Evolutionary conservation across 495 filamentous ascomycete genomes (phyloP).

Genomic region (Aspergillus sclerotioniger): DNA sequence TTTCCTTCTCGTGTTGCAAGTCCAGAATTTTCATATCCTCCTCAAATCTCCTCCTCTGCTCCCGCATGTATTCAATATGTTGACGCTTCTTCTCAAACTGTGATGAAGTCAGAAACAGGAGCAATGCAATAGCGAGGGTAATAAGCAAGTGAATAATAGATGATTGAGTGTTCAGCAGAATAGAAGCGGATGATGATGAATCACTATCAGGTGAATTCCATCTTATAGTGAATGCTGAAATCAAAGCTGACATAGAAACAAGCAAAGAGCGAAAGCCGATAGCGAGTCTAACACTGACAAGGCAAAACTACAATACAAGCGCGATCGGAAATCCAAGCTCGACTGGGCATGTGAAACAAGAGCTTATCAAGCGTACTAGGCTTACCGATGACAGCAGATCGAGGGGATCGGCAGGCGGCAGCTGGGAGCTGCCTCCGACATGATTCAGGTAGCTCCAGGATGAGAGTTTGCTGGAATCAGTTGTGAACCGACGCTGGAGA

Average conservation of each 20-base stretch:
- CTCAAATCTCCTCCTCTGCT: constrained; percentile 81
- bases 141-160: constrained; percentile 1
- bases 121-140: not conserved
- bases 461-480: constrained; percentile 81
- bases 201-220: not conserved
- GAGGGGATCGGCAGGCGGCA: constrained; percentile 52
- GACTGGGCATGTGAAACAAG: not conserved
- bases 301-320: not conserved
- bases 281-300: not conserved
- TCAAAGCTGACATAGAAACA: not conserved
- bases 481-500: constrained; percentile 90
- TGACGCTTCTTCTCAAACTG: constrained; percentile 91
- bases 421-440: constrained; percentile 36
- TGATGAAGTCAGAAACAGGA: constrained; percentile 24
- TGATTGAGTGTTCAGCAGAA: constrained; percentile 1
- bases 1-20: constrained; percentile 73
- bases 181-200: constrained; percentile 8
- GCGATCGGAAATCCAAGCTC: not conserved
- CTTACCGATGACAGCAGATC: constrained; percentile 59
- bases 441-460: constrained; percentile 73
- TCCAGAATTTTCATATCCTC: constrained; percentile 85
- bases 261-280: not conserved
- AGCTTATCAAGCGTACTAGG: not conserved
- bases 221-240: not conserved
- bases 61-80: constrained; percentile 80